These are phyloP conservation scores for Panellus pusillus DNA, from an alignment of 768 basidiomycete species.

Conservation along the genomic window DNA sequence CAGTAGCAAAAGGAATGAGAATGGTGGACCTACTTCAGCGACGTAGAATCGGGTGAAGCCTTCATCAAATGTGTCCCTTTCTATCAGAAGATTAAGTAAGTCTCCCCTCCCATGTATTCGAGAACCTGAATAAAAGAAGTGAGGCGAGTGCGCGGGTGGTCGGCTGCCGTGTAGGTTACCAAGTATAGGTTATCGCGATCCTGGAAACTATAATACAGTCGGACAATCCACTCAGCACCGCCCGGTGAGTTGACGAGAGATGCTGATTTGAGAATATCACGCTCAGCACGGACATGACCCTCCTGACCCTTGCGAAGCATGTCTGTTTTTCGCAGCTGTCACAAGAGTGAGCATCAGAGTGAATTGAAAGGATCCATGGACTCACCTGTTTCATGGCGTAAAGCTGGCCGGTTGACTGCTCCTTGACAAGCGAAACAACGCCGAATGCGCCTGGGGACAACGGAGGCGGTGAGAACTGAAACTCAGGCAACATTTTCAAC, in stretches of 20 bases:
- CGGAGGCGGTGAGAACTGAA: constrained; percentile 17
- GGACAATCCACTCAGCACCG: constrained; percentile 91
- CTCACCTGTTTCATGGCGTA: constrained; percentile 96
- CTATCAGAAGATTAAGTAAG: constrained; percentile 92
- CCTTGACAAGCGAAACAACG: constrained; percentile 89
- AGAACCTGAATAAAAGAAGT: constrained; percentile 60
- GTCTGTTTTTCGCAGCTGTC: constrained; percentile 79
- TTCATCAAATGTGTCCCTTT: constrained; percentile 88
- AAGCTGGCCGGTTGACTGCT: constrained; percentile 73
- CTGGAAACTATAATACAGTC: constrained; percentile 90
- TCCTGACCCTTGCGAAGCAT: constrained; percentile 97
- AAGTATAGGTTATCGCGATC: constrained; percentile 95
- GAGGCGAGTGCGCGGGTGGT: constrained; percentile 26
- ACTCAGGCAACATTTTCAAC: constrained; percentile 13
- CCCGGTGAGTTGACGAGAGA: constrained; percentile 73
- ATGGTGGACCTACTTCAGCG: constrained; percentile 65
- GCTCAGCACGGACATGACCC: constrained; percentile 94
- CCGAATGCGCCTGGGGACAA: constrained; percentile 81
- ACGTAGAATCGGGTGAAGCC: constrained; percentile 92
- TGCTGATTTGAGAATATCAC: constrained; percentile 90
- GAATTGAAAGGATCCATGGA: constrained; percentile 1
- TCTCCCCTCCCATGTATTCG: constrained; percentile 98
- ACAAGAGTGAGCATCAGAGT: constrained; percentile 21
- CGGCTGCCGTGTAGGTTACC: constrained; percentile 44
- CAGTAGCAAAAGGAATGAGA: constrained; percentile 19